Evolutionary conservation across 495 filamentous ascomycete species (phyloP).

Genomic region (Tuber melanosporum): DNA sequence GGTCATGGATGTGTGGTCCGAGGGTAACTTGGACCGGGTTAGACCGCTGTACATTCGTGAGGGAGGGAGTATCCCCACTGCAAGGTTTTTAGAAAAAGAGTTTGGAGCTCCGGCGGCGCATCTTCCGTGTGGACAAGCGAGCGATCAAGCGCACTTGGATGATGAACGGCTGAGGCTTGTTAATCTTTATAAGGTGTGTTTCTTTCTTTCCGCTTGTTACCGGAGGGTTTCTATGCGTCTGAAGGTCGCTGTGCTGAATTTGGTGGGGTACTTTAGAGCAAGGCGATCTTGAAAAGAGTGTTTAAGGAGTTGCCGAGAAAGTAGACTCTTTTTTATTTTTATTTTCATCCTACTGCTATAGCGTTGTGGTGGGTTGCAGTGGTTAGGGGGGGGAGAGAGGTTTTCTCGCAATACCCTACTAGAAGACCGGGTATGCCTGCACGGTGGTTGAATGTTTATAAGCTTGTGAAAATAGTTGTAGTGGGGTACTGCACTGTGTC

Average conservation of each 20-base stretch:
- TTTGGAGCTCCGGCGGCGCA: slow-evolving; percentile 89
- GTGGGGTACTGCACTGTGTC: not conserved
- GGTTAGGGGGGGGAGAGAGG: not conserved
- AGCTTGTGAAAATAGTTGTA: not conserved
- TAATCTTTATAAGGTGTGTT: slow-evolving; percentile 67
- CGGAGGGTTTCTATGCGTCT: not conserved
- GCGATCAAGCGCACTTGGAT: slow-evolving; percentile 87
- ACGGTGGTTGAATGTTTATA: slow-evolving; percentile 2
- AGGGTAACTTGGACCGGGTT: slow-evolving; percentile 38
- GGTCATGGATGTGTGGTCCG: slow-evolving; percentile 72
- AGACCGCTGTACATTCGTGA: slow-evolving; percentile 87
- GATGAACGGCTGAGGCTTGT: slow-evolving; percentile 82
- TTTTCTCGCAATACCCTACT: not conserved
- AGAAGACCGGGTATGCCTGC: not conserved
- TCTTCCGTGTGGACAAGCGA: slow-evolving; percentile 89
- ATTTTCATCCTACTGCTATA: not conserved
- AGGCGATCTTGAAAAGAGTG: slow-evolving; percentile 81
- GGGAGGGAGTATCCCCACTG: slow-evolving; percentile 87
- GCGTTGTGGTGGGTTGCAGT: not conserved
- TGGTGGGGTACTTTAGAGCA: slow-evolving; percentile 47
- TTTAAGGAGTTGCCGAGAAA: slow-evolving; percentile 64
- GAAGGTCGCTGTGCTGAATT: slow-evolving; percentile 6
- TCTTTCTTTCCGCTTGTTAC: slow-evolving; percentile 7
- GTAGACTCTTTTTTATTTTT: slow-evolving; percentile 21
- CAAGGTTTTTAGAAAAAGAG: slow-evolving; percentile 90